Percentiles rank a stretch among this genome's conserved stretches.
These are phyloP conservation scores for Sporormia fimetaria DNA, from an alignment of 495 filamentous ascomycete genomes.

Conservation along the genomic window DNA sequence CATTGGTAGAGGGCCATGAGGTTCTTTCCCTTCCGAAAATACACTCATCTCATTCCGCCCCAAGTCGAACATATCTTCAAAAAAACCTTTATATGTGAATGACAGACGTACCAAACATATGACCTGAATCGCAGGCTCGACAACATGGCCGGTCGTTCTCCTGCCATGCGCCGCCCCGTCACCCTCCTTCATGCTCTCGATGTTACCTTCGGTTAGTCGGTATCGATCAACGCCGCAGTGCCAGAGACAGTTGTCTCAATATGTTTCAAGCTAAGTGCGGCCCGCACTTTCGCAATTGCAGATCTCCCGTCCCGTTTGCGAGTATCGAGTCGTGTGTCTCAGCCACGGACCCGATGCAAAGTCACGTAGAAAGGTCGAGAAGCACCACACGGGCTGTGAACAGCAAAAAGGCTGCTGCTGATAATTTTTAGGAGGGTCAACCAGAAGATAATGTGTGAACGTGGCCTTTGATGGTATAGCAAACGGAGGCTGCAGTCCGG, in stretches of 20 bases:
- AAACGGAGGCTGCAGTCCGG: no score
- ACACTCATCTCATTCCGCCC: no score
- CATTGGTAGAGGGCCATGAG: neutral
- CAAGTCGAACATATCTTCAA: no score
- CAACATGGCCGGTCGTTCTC: constrained; percentile 12
- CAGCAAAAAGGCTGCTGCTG: neutral
- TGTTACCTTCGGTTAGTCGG: neutral
- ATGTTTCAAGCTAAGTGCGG: neutral
- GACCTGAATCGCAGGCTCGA: constrained; percentile 27
- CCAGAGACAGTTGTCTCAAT: constrained; percentile 1
- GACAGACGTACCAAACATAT: constrained; percentile 29
- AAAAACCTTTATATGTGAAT: neutral
- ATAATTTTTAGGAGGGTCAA: no score
- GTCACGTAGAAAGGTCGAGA: neutral
- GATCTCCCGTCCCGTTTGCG: constrained; percentile 5
- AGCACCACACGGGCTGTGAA: neutral
- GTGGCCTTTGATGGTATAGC: no score
- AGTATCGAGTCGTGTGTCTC: constrained; percentile 4
- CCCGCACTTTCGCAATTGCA: neutral
- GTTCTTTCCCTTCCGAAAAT: no score
- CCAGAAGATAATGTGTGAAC: no score
- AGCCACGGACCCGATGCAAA: constrained; percentile 7
- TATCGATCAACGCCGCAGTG: no score
- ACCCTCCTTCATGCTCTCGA: constrained; percentile 25
- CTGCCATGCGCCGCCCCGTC: constrained; percentile 13